phyloP scores from a whole-genome alignment of 768 basidiomycete genomes.

The Serendipita indica region DNA sequence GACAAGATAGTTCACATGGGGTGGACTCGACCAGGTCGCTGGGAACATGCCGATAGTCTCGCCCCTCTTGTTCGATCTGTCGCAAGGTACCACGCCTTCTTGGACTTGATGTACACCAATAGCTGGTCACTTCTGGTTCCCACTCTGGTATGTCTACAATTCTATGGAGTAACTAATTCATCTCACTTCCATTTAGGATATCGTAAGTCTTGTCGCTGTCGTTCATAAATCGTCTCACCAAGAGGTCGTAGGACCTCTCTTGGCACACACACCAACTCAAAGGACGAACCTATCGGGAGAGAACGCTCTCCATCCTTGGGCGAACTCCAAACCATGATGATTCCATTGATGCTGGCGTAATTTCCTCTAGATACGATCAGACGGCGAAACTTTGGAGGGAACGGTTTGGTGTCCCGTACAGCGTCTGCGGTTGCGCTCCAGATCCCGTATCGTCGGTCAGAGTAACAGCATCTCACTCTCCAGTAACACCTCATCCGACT shows the following conservation, averaged over 20 bases:
- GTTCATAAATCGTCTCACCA: neutral
- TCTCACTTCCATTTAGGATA: neutral
- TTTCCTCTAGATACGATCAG: no score
- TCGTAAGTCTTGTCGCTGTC: neutral
- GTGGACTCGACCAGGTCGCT: constrained; percentile 11
- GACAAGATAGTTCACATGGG: constrained; percentile 12
- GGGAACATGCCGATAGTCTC: constrained; percentile 2
- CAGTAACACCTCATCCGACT: no score
- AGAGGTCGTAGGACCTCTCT: neutral
- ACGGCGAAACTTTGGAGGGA: no score
- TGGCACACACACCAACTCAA: neutral
- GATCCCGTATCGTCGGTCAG: no score
- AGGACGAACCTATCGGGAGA: no score
- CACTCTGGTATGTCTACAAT: constrained; percentile 11
- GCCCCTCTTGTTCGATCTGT: constrained; percentile 10
- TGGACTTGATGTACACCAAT: constrained; percentile 13
- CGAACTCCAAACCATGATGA: no score
- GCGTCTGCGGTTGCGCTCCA: no score
- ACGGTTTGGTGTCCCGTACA: no score
- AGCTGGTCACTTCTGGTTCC: constrained; percentile 13
- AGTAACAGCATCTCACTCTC: no score
- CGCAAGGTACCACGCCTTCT: constrained; percentile 15
- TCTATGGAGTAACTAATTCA: neutral
- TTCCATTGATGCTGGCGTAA: no score
- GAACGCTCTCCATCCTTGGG: no score